Conservation (phyloP, 1,284 basidiomycete species). For the Nidula niveotomentosa region DNA sequence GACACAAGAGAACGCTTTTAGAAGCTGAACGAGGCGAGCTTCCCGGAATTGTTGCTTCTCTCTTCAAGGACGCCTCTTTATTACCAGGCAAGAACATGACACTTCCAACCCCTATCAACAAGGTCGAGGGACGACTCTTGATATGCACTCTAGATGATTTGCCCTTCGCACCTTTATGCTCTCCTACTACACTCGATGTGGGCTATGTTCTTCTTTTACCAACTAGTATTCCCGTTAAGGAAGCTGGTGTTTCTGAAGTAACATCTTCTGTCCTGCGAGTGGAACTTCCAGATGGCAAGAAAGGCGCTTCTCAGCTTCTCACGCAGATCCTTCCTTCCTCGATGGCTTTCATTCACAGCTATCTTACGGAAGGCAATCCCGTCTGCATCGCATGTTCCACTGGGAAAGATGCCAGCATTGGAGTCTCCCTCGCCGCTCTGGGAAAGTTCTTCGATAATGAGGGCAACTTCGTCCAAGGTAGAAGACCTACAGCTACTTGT, state of each 20-base stretch:
- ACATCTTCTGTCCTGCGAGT: slow-evolving; percentile 11
- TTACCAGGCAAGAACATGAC: not conserved
- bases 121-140: slow-evolving; percentile 35
- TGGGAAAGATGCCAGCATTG: slow-evolving; percentile 64
- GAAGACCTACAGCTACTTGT: not conserved
- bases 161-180: slow-evolving; percentile 1
- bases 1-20: slow-evolving; percentile 51
- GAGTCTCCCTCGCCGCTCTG: slow-evolving; percentile 57
- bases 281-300: slow-evolving; percentile 44
- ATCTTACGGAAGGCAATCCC: slow-evolving; percentile 29
- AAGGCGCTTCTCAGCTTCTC: slow-evolving; percentile 51
- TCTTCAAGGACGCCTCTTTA: slow-evolving; percentile 23
- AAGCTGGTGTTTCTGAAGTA: slow-evolving; percentile 8
- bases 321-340: slow-evolving; percentile 46
- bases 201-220: not conserved
- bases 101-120: slow-evolving; percentile 28
- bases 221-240: not conserved
- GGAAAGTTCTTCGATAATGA: slow-evolving; percentile 57
- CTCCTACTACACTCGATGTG: not conserved
- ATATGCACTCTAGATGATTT: slow-evolving; percentile 33
- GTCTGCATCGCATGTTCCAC: slow-evolving; percentile 57
- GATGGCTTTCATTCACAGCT: slow-evolving; percentile 42
- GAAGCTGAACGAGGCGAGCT: slow-evolving; percentile 43
- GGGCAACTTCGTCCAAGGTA: slow-evolving; percentile 31
- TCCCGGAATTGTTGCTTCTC: slow-evolving; percentile 39